These are phyloP conservation scores for Lyophyllum decastes DNA, from an alignment of 768 basidiomycete genomes.

Conservation along the genomic window DNA sequence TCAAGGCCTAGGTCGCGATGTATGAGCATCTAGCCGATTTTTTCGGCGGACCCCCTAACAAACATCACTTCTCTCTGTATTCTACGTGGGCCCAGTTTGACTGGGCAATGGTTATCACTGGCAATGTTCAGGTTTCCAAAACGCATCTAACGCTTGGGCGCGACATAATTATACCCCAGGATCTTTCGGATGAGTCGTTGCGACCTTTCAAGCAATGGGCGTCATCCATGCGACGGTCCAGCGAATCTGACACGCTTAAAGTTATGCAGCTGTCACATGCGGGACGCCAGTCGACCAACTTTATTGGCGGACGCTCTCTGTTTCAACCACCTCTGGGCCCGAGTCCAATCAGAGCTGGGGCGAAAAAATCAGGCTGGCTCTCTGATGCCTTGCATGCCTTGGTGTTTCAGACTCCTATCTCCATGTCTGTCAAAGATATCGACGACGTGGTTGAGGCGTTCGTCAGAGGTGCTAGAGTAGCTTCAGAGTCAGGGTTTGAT, in stretches of 20 bases:
- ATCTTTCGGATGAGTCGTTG: slow-evolving; percentile 42
- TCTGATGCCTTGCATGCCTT: slow-evolving; percentile 43
- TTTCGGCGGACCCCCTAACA: slow-evolving; percentile 73
- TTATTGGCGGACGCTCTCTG: slow-evolving; percentile 67
- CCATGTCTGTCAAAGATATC: slow-evolving; percentile 64
- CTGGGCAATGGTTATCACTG: slow-evolving; percentile 91
- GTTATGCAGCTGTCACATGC: slow-evolving; percentile 85
- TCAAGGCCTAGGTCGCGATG: slow-evolving; percentile 70
- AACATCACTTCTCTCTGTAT: slow-evolving; percentile 66
- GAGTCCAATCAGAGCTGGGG: slow-evolving; percentile 57
- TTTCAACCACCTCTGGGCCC: slow-evolving; percentile 70
- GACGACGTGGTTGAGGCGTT: slow-evolving; percentile 62
- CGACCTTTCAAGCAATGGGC: slow-evolving; percentile 54
- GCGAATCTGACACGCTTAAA: slow-evolving; percentile 40
- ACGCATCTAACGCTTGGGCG: slow-evolving; percentile 71
- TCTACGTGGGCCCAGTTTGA: slow-evolving; percentile 68
- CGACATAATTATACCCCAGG: slow-evolving; percentile 62
- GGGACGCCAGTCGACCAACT: slow-evolving; percentile 79
- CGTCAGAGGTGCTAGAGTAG: slow-evolving; percentile 64
- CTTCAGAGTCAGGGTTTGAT: slow-evolving; percentile 74
- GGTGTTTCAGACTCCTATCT: slow-evolving; percentile 63
- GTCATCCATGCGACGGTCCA: slow-evolving; percentile 44
- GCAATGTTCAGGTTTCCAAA: slow-evolving; percentile 72
- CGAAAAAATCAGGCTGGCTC: slow-evolving; percentile 25
- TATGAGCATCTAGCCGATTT: slow-evolving; percentile 79